Percentiles rank a stretch among this genome's conserved stretches.
Evolutionary conservation across 139 green algal genomes (phyloP).

Genomic region (Chlorokybus atmophyticus): DNA sequence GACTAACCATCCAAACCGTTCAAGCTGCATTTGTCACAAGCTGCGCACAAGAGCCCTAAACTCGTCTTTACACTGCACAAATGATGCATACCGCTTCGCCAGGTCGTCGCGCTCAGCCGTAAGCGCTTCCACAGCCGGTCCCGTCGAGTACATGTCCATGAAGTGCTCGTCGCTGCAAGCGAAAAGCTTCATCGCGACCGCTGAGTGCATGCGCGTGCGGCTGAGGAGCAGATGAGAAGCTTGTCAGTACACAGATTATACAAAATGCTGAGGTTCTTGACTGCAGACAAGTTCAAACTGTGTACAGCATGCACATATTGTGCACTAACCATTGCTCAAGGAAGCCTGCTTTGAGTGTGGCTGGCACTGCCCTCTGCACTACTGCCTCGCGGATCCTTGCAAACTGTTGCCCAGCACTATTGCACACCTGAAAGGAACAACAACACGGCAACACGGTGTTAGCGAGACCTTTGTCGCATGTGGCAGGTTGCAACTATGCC

Average conservation of each 20-base stretch:
- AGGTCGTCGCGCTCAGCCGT: conserved; percentile 49
- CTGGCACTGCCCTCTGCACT: conserved; percentile 46
- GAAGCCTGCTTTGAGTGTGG: conserved; percentile 68
- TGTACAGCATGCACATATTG: conserved; percentile 39
- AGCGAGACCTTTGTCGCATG: too few species aligned
- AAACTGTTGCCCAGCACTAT: conserved; percentile 20
- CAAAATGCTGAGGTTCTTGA: background rate
- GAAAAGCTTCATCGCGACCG: conserved; percentile 48
- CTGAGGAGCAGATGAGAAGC: background rate
- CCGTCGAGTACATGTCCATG: conserved; percentile 61
- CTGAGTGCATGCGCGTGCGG: background rate
- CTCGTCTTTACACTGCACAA: too few species aligned
- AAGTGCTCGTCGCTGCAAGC: conserved; percentile 51
- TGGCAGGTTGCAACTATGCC: too few species aligned
- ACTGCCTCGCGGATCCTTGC: conserved; percentile 34
- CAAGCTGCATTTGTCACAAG: too few species aligned
- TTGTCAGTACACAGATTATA: background rate
- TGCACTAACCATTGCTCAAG: conserved; percentile 50
- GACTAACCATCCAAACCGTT: too few species aligned
- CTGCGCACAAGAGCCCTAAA: too few species aligned
- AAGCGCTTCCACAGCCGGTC: conserved; percentile 27
- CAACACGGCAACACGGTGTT: background rate
- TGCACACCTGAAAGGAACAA: conserved; percentile 4
- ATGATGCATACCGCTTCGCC: conserved; percentile 38
- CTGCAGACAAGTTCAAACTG: background rate